Conservation (phyloP, 2,329 filamentous ascomycete species). For the Trichophyton mentagrophytes region DNA sequence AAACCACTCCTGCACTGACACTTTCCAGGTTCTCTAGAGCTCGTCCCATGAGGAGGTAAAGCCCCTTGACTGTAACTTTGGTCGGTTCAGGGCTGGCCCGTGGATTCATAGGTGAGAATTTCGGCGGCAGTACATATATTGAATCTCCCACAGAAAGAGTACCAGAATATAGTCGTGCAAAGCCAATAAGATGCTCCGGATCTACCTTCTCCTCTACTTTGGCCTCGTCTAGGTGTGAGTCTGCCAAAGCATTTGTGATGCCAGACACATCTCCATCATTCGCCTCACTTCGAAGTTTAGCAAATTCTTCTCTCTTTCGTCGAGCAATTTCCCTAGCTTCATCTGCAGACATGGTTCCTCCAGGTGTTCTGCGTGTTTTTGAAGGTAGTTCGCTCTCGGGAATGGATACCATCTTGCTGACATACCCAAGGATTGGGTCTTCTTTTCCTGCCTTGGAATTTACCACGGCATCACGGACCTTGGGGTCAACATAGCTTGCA, state of each 20-base stretch:
- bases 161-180: slow-evolving; percentile 86
- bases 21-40: slow-evolving; percentile 68
- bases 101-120: slow-evolving; percentile 73
- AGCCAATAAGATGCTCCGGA: slow-evolving; percentile 82
- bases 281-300: slow-evolving; percentile 56
- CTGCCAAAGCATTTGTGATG: slow-evolving; percentile 49
- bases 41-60: slow-evolving; percentile 94
- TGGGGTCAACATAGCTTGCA: slow-evolving; percentile 52
- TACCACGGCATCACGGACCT: slow-evolving; percentile 67
- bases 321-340: slow-evolving; percentile 80
- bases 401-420: slow-evolving; percentile 96
- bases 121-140: slow-evolving; percentile 82
- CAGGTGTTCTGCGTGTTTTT: slow-evolving; percentile 54
- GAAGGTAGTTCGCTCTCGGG: slow-evolving; percentile 83
- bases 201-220: slow-evolving; percentile 49
- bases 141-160: slow-evolving; percentile 79
- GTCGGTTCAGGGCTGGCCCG: slow-evolving; percentile 59
- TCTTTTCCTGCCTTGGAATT: slow-evolving; percentile 58
- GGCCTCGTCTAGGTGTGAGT: slow-evolving; percentile 45
- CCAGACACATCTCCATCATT: slow-evolving; percentile 39
- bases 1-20: slow-evolving; percentile 87
- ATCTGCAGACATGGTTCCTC: slow-evolving; percentile 61
- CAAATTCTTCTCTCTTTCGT: slow-evolving; percentile 79
- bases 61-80: slow-evolving; percentile 69
- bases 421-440: slow-evolving; percentile 79